Percentiles rank a stretch among this genome's conserved stretches.
These are phyloP conservation scores for Maudiozyma serrabonitensis DNA, from an alignment of 805 yeast genomes.

Conservation along the genomic window DNA sequence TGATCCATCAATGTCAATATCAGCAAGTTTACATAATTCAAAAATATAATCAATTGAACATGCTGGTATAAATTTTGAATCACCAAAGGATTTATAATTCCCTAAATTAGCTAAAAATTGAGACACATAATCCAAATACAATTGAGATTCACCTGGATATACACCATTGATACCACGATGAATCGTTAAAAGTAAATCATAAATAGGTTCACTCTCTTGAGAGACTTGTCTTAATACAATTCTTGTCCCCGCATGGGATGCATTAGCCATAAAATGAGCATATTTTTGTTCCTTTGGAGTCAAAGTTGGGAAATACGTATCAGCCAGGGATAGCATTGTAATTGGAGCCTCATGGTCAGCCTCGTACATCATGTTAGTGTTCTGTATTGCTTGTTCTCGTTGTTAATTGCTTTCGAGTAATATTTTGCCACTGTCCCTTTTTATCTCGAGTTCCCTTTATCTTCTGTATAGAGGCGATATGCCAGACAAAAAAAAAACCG, in stretches of 20 bases:
- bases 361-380: conserved; percentile 11
- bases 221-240: conserved; percentile 74
- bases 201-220: conserved; percentile 69
- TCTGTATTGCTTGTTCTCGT: neutral
- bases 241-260: conserved; percentile 76
- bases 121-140: conserved; percentile 62
- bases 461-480: too few species aligned
- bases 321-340: conserved; percentile 52
- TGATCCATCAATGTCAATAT: conserved; percentile 30
- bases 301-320: conserved; percentile 62
- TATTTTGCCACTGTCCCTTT: too few species aligned
- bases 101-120: conserved; percentile 70
- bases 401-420: neutral
- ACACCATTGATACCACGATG: conserved; percentile 45
- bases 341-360: conserved; percentile 65
- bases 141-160: conserved; percentile 29
- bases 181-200: conserved; percentile 54
- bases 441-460: too few species aligned
- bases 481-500: too few species aligned
- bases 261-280: conserved; percentile 77
- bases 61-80: conserved; percentile 72
- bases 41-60: conserved; percentile 40
- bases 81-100: conserved; percentile 82
- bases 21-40: conserved; percentile 13
- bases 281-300: conserved; percentile 52